Evolutionary conservation across 2,329 filamentous ascomycete genomes (phyloP), one percentile per base, ranked within the genome.

Genomic region (Scedosporium boydii): DNA sequence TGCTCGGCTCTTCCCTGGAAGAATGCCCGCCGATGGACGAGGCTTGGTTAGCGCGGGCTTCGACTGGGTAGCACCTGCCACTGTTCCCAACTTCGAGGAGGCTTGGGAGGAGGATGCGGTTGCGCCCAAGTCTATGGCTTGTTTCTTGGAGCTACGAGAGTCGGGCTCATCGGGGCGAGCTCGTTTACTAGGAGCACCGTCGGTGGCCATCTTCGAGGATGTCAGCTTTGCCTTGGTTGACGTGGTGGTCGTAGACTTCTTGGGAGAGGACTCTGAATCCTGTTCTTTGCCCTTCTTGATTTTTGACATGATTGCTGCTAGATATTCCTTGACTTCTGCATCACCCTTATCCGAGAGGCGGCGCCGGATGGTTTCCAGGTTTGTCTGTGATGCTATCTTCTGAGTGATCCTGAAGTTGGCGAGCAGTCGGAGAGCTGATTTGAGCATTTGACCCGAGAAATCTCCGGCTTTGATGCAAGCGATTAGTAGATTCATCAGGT

Each of bases 331-430:
- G 58, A 85, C 82, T 60, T 87, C 83, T 0, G 82, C 79, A 68
- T 89, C 86, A 27, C 85, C 87, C 68, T 85, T 86, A 68, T 84
- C 87, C 64, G 80, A 80, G 69, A 88, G 84, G 7, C 83, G 80
- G 64, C 84, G 84, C 48, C 86, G 79, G 16, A 89, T 82, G 62
- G 82, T 85, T 63, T 84, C 81, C 62, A 91, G 82, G 68, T 89
- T 89, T 48, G 85, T 82, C 64, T 82, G 86, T 66, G 86, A 82
- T 51, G 86, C 75, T 42, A 85, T 84, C 66, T 81, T 83, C 58
- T 80, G 84, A 51, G 86, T 80, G 63, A 86, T 87, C 42, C 82
- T 85, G 63, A 86, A 85, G 62, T 80, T 75, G 4, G 85, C 81
- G 71, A 91, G 80, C 38, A 90, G 78, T 60, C 82, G 76, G 18